Evolutionary conservation across 495 filamentous ascomycete genomes (phyloP), one percentile per base, ranked within the genome.

Genomic region (Mycothermus thermophilus): DNA sequence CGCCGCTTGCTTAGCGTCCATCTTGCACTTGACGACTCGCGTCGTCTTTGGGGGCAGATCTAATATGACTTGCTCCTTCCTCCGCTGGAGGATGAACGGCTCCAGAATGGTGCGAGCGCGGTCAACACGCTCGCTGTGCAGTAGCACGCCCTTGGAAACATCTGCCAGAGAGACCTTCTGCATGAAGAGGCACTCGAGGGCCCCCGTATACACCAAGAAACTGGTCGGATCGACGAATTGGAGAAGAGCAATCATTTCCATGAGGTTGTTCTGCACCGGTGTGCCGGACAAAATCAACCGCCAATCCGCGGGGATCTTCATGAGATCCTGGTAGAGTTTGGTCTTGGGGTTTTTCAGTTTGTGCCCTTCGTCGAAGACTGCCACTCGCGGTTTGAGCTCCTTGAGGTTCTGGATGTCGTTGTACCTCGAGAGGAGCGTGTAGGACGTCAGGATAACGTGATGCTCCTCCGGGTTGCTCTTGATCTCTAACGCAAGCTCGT

Each of bases 321-420:
- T 79, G 16, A 96, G 63, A 38, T 78, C 75, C 34, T 77, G 74
- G 48, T 95, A 96, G 2, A 80, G 61, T 10, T 79, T 70, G 0
- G 87, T 88, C 11, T 75, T 72, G 17, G 74, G 74, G 47, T 93
- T 96, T 61, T 92, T 92, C 44, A 97, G 57, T 35, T 79, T 72
- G 55, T 97, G 90, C 1, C 87, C 88, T 55, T 96, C 88, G 52
- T 96, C 88, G 48, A 81, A 96, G 8, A 94, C 75, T 41, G 81
- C 85, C 7, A 76, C 75, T 42, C 69, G 63, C 18, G 75, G 73
- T 5, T 51, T 32, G 28, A 66, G 32, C 3, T 41, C 41, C 14
- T 48, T 43, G 12, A 68, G 54, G 15, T 57, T 62, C 7, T 29
- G 23, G 18, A 64, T 55, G 27, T 66, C 64, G 3, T 64, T 58